A percentile compares a stretch with the other conserved stretches of the same genome.
Conservation (phyloP, 2,329 filamentous ascomycete genomes). For the Taxawa tesnikishii region DNA sequence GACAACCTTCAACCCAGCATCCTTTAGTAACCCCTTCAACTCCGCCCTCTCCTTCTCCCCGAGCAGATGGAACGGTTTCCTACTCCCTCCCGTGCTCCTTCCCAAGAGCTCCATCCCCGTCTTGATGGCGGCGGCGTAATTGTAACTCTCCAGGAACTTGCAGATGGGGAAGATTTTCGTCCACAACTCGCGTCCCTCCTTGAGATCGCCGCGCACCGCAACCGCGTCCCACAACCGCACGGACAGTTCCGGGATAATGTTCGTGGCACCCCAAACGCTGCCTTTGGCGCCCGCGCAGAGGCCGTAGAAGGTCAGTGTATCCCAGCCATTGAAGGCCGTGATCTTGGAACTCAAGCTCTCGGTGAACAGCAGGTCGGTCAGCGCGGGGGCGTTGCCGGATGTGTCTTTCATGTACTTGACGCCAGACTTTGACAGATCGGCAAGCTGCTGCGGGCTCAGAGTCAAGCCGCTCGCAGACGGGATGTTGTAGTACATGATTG, state of each 20-base stretch:
- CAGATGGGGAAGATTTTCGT: slow-evolving; percentile 37
- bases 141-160: slow-evolving; percentile 37
- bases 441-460: slow-evolving; percentile 30
- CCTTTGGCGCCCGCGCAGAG: slow-evolving; percentile 37
- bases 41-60: too few species aligned
- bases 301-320: slow-evolving; percentile 41
- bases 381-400: slow-evolving; percentile 36
- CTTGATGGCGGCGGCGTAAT: slow-evolving; percentile 36
- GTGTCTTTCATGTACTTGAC: slow-evolving; percentile 42
- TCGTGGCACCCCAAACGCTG: slow-evolving; percentile 39
- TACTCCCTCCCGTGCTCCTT: slow-evolving; percentile 32
- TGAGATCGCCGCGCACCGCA: slow-evolving; percentile 29
- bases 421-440: slow-evolving; percentile 30
- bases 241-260: slow-evolving; percentile 38
- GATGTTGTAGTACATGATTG: slow-evolving; percentile 41
- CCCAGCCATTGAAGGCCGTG: slow-evolving; percentile 41
- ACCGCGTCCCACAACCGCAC: slow-evolving; percentile 36
- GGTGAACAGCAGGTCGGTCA: slow-evolving; percentile 39
- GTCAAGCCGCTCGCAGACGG: slow-evolving; percentile 33
- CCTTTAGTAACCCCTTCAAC: too few species aligned
- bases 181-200: slow-evolving; percentile 34
- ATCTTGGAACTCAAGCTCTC: slow-evolving; percentile 26
- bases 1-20: too few species aligned
- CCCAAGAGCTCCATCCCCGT: slow-evolving; percentile 37
- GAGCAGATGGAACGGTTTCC: slow-evolving; percentile 37